These are phyloP conservation scores for Pinus albicaulis DNA, from an alignment of 75 land plant species.

Conservation along the genomic window DNA sequence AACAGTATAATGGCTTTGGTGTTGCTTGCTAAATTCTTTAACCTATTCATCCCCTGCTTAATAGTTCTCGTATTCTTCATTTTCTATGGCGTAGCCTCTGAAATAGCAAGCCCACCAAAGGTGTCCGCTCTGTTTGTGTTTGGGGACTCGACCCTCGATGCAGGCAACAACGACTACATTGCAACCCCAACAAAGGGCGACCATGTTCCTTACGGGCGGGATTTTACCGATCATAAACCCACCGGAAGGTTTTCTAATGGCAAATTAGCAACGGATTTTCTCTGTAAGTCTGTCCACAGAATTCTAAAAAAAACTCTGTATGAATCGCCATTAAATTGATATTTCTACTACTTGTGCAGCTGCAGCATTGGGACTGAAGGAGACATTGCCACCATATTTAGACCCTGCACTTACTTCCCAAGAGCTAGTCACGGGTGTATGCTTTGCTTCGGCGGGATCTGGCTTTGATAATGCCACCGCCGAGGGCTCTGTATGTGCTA, in stretches of 20 bases:
- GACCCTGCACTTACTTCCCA: constrained; percentile 29
- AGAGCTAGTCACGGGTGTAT: constrained; percentile 45
- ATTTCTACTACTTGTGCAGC: constrained; percentile 2
- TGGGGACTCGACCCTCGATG: constrained; percentile 7
- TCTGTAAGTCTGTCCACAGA: not conserved
- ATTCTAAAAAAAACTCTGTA: too few species aligned
- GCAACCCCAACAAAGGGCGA: not conserved
- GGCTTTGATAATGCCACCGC: constrained; percentile 48
- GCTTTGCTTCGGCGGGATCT: constrained; percentile 62
- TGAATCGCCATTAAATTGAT: too few species aligned
- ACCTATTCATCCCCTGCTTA: too few species aligned
- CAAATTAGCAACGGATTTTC: not conserved
- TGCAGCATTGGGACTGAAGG: constrained; percentile 40
- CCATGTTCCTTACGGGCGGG: not conserved
- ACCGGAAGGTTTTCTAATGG: constrained; percentile 12
- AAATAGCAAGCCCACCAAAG: too few species aligned
- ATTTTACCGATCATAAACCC: not conserved
- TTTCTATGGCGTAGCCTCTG: too few species aligned
- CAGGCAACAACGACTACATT: constrained; percentile 9
- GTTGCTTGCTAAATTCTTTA: too few species aligned
- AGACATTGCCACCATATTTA: constrained; percentile 43
- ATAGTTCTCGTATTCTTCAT: too few species aligned
- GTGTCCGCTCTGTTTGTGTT: constrained; percentile 10
- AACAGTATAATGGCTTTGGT: too few species aligned
- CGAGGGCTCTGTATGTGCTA: constrained; percentile 29